These are phyloP conservation scores for Penicillium sp. DNA, from an alignment of 2,329 filamentous ascomycete species.

Conservation along the genomic window DNA sequence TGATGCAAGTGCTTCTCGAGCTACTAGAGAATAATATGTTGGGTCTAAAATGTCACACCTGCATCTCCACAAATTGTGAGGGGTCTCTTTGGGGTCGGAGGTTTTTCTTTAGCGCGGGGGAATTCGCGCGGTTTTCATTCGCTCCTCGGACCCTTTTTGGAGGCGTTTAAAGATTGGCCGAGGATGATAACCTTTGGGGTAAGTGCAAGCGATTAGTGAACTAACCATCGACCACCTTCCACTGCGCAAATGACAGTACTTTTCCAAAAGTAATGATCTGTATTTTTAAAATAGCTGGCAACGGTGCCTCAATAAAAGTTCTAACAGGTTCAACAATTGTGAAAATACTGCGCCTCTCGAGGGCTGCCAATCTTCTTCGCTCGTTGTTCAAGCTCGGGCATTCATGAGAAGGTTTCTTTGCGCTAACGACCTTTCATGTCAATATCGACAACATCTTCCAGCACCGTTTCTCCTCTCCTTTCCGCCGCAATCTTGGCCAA, in stretches of 20 bases:
- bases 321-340: too few species aligned
- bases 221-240: background rate
- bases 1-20: background rate
- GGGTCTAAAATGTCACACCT: constrained; percentile 7
- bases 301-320: too few species aligned
- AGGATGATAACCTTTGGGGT: background rate
- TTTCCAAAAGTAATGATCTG: background rate
- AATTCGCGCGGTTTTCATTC: constrained; percentile 9
- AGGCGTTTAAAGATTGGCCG: background rate
- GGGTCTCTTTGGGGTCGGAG: constrained; percentile 13
- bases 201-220: background rate
- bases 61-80: background rate
- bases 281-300: background rate
- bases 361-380: too few species aligned
- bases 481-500: constrained; percentile 44
- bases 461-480: constrained; percentile 43
- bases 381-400: background rate
- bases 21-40: background rate
- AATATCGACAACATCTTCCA: constrained; percentile 48
- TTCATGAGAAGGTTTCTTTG: too few species aligned
- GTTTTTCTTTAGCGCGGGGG: constrained; percentile 12
- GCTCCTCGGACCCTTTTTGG: constrained; percentile 13
- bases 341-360: too few species aligned
- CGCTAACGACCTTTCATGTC: constrained; percentile 29
- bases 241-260: background rate